Evolutionary conservation across 352 stramenopile genomes (phyloP).

Genomic region (Phytophthora foliorum): DNA sequence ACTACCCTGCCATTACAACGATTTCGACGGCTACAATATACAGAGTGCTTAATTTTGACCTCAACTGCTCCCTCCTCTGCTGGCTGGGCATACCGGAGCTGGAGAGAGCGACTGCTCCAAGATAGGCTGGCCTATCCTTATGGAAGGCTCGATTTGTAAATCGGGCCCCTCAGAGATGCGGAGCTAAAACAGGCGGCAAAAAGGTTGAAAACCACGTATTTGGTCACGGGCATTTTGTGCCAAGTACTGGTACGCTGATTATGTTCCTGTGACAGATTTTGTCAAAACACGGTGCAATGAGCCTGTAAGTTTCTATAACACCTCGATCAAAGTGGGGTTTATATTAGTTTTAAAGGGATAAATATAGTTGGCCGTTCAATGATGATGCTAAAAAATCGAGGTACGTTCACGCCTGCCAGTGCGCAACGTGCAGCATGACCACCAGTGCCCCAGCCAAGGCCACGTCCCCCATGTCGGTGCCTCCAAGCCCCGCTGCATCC

Average conservation of each 20-base stretch:
- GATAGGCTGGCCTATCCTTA: too few species aligned
- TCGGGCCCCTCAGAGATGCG: too few species aligned
- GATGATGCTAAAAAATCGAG: slow-evolving; percentile 20
- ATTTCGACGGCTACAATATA: too few species aligned
- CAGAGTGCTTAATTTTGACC: too few species aligned
- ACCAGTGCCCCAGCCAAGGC: background rate
- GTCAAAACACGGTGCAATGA: background rate
- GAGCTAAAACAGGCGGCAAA: too few species aligned
- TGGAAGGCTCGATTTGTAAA: too few species aligned
- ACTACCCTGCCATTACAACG: too few species aligned
- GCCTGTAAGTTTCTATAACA: slow-evolving; percentile 1
- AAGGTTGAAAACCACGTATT: too few species aligned
- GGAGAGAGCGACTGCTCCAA: too few species aligned
- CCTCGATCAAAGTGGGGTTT: background rate
- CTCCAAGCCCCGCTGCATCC: background rate
- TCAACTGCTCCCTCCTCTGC: too few species aligned
- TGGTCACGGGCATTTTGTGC: too few species aligned
- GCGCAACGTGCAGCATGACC: slow-evolving; percentile 16
- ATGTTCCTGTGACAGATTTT: background rate
- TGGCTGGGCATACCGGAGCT: too few species aligned
- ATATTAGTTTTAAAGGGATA: background rate
- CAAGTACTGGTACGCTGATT: background rate
- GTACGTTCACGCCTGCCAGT: background rate
- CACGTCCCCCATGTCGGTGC: background rate
- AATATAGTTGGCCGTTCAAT: background rate